phyloP scores from a whole-genome alignment of 1,139 yeast genomes.

The Candida sp. region DNA sequence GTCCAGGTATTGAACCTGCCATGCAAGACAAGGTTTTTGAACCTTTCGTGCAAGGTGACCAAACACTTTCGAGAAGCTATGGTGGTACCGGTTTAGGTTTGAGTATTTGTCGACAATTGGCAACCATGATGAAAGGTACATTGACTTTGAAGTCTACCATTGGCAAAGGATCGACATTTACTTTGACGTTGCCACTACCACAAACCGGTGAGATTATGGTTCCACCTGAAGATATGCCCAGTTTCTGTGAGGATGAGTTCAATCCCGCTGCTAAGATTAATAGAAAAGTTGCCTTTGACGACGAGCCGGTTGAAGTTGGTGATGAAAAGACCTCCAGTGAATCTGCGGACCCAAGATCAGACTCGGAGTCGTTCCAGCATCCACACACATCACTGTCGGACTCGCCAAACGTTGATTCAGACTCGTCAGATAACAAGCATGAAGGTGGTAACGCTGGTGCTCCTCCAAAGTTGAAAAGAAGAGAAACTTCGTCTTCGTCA shows the following conservation, averaged over 20 bases:
- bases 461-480: slow-evolving; percentile 1
- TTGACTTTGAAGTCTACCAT: slow-evolving; percentile 69
- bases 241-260: slow-evolving; percentile 49
- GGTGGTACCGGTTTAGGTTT: slow-evolving; percentile 98
- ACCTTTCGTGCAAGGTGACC: slow-evolving; percentile 97
- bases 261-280: slow-evolving; percentile 40
- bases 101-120: slow-evolving; percentile 90
- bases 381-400: neutral
- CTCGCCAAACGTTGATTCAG: neutral
- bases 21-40: slow-evolving; percentile 88
- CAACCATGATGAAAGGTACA: slow-evolving; percentile 88
- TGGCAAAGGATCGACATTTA: slow-evolving; percentile 83
- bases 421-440: neutral
- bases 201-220: slow-evolving; percentile 67
- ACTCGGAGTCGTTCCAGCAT: slow-evolving; percentile 1
- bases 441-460: neutral
- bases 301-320: slow-evolving; percentile 17
- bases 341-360: neutral
- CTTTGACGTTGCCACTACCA: slow-evolving; percentile 76
- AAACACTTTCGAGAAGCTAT: slow-evolving; percentile 85
- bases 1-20: slow-evolving; percentile 88
- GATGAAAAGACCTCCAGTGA: neutral
- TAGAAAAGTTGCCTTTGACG: slow-evolving; percentile 42
- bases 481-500: slow-evolving; percentile 1
- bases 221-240: slow-evolving; percentile 39